Evolutionary conservation across 2,329 filamentous ascomycete species (phyloP).

Genomic region (Microascus cirrosus): DNA sequence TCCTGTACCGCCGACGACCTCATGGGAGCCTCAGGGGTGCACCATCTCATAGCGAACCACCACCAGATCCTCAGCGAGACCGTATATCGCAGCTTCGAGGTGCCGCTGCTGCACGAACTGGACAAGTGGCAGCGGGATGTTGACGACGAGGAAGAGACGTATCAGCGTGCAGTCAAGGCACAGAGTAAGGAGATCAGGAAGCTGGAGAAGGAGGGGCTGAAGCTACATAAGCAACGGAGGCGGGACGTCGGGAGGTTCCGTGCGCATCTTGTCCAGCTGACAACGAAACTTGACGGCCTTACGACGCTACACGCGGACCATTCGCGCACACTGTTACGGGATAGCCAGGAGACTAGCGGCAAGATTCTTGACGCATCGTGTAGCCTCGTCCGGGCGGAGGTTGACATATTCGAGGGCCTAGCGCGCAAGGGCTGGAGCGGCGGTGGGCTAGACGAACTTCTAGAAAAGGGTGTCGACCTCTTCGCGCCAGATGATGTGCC

Average conservation of each 20-base stretch:
- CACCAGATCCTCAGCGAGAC: conserved; percentile 60
- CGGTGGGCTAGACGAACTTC: conserved; percentile 53
- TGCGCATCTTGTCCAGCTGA: conserved; percentile 52
- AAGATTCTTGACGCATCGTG: conserved; percentile 54
- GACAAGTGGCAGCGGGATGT: conserved; percentile 53
- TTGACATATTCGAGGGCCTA: conserved; percentile 58
- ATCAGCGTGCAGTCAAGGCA: conserved; percentile 40
- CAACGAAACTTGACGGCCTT: conserved; percentile 49
- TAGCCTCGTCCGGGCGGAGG: conserved; percentile 54
- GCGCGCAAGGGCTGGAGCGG: conserved; percentile 58
- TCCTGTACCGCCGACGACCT: conserved; percentile 53
- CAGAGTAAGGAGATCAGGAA: conserved; percentile 50
- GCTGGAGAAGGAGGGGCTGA: conserved; percentile 54
- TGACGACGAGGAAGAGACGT: conserved; percentile 52
- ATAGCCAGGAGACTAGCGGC: conserved; percentile 53
- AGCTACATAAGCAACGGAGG: conserved; percentile 47
- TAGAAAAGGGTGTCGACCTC: conserved; percentile 53
- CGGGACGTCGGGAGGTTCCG: conserved; percentile 52
- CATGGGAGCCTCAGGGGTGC: conserved; percentile 50
- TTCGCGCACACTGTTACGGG: conserved; percentile 45
- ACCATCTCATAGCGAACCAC: conserved; percentile 59
- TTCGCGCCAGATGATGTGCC: conserved; percentile 34
- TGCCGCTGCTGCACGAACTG: conserved; percentile 57
- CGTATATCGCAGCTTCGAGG: conserved; percentile 57
- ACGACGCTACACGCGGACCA: conserved; percentile 50